Base-by-base conservation (phyloP, 1,139 yeast species). In the Lodderomyces jiufengensis region DNA sequence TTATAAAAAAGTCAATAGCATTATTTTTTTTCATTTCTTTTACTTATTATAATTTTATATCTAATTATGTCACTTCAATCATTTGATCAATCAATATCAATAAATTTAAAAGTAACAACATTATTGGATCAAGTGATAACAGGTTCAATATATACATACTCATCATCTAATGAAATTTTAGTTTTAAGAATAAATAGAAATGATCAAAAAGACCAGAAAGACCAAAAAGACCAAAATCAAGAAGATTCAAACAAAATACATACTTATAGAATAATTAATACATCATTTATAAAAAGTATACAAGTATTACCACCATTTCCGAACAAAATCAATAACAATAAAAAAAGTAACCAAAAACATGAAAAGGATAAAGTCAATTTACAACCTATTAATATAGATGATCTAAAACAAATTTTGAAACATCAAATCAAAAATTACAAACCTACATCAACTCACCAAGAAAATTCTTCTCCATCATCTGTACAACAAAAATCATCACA, bases 131-230 rank as follows among this genome's bases (percentile, higher is more conserved):
- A 72, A 31, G 63, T 66, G 9, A 66, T 78, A 37, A 65, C 66
- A 9, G 95, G 94, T 2, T 63, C 71, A 27, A 71, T 84, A 24
- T 81, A 78, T 54, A 73, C 87, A 7, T 80, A 73, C 54, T 76
- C 65, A 4, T 43, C 59, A 8, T 49, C 52, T 9, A 54, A 58
- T 38, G 57, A 52, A 33, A 48, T 61, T 9, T 24, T 45, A 16
- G 35, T 37, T 2, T 45, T 54, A 46, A 56, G 42, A 42, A 49
- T 43, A 43, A 44, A 50, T 44, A 48, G 41, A 42, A 43, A 43
- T 48, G 51, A 44, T 33, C 49, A 57, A 18, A n/a, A 16, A n/a
- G 26, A 26, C 3, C 24, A 29, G n/a, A 34, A 47, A 49, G 20
- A 24, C 21, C 13, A 5, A 13, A 11, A 21, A 9, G n/a, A n/a